Base-by-base conservation (phyloP, 768 basidiomycete species). In the Termitomyces sp. region DNA sequence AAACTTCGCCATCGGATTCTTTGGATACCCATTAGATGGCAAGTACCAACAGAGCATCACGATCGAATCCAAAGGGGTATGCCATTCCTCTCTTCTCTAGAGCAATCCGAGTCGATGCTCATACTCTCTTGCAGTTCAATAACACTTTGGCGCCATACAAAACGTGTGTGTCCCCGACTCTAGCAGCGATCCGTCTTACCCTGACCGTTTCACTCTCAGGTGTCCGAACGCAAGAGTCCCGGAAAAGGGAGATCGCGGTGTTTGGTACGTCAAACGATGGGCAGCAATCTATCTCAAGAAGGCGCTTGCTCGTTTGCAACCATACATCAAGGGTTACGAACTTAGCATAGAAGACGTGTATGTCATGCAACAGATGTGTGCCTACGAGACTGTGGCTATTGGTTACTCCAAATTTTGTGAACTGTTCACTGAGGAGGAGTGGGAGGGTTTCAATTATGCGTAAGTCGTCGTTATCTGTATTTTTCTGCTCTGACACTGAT, bases 321-420 rank as follows among this genome's bases (percentile, higher is more conserved):
- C 72, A 4, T 74, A 84, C 55, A 56, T 94, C 14, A 61, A 74
- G 8, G 92, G 90, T 3, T 83, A 85, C 53, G 71, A 83, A 3
- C 69, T 94, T 41, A 77, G 76, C 7, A 76, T 83, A 31, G 82
- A 86, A 61, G 90, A 94, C 61, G 74, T 88, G 1, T 93, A 87
- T 59, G 79, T 76, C 10, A 83, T 93, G 78, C 91, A 92, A 65
- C 86, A 90, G 69, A 76, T 88, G 70, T 94, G 93, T 63, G 84
- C 91, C 6, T 94, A 93, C 62, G 92, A 94, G 89, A 94, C 95
- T 18, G 95, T 96, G 46, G 90, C 92, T 0, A 78, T 96, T 12
- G 94, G 92, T 9, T 95, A 92, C 67, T 94, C 92, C 16, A 87
- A 86, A 61, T 98, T 95, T 73, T 98, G 94, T 61, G 85, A 86